Percentiles rank a stretch among this genome's conserved stretches.
These are phyloP conservation scores for Chlamydomonas reinhardtii DNA, from an alignment of 163 green algal genomes.

Conservation along the genomic window DNA sequence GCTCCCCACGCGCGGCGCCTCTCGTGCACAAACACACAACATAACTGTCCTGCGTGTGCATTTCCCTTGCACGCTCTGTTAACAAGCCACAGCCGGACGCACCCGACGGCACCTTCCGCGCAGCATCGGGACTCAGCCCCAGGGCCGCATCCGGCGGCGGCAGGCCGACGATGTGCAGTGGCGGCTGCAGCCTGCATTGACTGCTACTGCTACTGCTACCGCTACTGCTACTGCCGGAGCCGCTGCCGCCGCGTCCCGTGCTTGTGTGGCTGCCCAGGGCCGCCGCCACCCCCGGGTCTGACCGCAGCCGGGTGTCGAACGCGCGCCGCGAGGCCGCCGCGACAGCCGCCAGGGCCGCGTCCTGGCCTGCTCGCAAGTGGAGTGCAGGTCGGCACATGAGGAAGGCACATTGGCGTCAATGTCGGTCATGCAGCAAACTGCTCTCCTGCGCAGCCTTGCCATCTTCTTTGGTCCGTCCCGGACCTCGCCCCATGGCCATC, in stretches of 20 bases:
- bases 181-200: background rate
- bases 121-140: slow-evolving; percentile 1
- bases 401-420: too few species aligned
- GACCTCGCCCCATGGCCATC: too few species aligned
- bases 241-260: background rate
- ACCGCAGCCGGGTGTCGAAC: background rate
- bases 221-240: background rate
- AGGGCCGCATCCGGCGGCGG: background rate
- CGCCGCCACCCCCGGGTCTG: background rate
- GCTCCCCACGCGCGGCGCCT: too few species aligned
- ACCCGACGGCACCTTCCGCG: slow-evolving; percentile 33
- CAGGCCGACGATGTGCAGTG: background rate
- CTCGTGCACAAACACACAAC: too few species aligned
- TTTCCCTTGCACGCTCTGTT: too few species aligned
- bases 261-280: background rate
- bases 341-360: background rate
- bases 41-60: too few species aligned
- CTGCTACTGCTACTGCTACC: too few species aligned
- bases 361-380: background rate
- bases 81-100: too few species aligned
- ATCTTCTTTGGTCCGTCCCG: too few species aligned
- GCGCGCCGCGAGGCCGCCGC: background rate
- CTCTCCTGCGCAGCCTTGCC: too few species aligned
- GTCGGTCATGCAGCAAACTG: too few species aligned
- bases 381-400: too few species aligned